phyloP scores from a whole-genome alignment of 2,329 filamentous ascomycete genomes.

The Trichoderma afroharzianum region DNA sequence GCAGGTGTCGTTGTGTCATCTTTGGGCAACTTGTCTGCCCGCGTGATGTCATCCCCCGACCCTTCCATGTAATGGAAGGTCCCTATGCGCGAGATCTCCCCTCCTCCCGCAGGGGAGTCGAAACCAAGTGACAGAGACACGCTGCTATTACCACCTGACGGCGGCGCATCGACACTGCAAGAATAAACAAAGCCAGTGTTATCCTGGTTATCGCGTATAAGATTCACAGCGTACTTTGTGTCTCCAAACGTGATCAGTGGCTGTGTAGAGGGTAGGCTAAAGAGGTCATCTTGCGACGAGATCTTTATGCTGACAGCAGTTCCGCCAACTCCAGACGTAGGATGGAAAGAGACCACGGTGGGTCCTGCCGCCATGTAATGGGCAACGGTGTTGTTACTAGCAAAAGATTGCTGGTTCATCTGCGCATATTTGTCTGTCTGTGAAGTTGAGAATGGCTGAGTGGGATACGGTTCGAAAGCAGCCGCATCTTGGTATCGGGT shows the following conservation, averaged over 20 bases:
- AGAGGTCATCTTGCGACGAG: slow-evolving; percentile 69
- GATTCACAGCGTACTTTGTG: slow-evolving; percentile 59
- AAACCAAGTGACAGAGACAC: slow-evolving; percentile 55
- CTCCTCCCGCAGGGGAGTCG: slow-evolving; percentile 49
- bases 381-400: slow-evolving; percentile 59
- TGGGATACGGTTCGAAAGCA: slow-evolving; percentile 50
- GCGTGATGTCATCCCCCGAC: slow-evolving; percentile 44
- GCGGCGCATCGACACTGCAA: slow-evolving; percentile 69
- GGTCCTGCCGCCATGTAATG: slow-evolving; percentile 59
- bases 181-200: slow-evolving; percentile 64
- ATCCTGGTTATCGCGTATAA: slow-evolving; percentile 57
- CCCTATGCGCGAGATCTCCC: slow-evolving; percentile 50
- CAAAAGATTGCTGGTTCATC: slow-evolving; percentile 54
- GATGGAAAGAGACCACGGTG: slow-evolving; percentile 67
- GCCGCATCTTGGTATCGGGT: slow-evolving; percentile 55
- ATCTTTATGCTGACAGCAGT: slow-evolving; percentile 72
- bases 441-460: slow-evolving; percentile 45
- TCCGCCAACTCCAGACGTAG: slow-evolving; percentile 63
- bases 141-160: slow-evolving; percentile 44
- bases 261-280: slow-evolving; percentile 50
- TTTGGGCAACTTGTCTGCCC: slow-evolving; percentile 35
- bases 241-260: slow-evolving; percentile 74
- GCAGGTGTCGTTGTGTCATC: slow-evolving; percentile 37
- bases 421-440: slow-evolving; percentile 50
- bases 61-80: slow-evolving; percentile 50